Base-by-base conservation (phyloP, 148 eudicot genomes). In the Oxyria digyna region DNA sequence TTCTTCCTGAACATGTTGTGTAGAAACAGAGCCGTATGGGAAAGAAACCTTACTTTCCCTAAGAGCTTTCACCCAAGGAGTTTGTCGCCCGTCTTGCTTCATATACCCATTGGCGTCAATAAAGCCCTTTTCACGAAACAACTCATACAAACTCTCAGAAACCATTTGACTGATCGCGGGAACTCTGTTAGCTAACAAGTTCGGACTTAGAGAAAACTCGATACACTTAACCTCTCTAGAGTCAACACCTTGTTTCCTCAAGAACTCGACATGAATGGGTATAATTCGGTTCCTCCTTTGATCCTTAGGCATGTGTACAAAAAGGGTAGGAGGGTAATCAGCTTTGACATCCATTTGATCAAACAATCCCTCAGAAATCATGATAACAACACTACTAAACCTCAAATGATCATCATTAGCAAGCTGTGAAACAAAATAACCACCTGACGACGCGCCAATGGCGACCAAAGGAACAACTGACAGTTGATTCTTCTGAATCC, bases 221-320 rank as follows among this genome's bases (percentile, higher is more conserved):
- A 78, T 76, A 74, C 95, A 93, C 77, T 83, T 78, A 26, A 89
- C 62, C 74, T 89, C 98, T 55, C 71, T 77, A 69, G 76, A 78
- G 41, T 83, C 81, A 67, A 93, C 63, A 31, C 91, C 90, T 69
- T 78, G 78, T 65, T 78, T 74, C 71, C 62, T 87, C 70, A 93
- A 74, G 38, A 73, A 40, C 74, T 75, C 55, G 17, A 86, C n/a
- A 71, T 82, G 75, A 43, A 55, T 70, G 29, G 76, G 80, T 48
- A 89, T 81, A 62, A 57, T 81, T 67, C 14, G 63, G 42, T 67
- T 81, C 74, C 98, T 79, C 29, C 1, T 48, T 59, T 75, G 74
- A 79, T 93, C 98, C 84, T 89, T 93, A 3, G 96, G 96, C 98
- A 93, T 93, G 77, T 89, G 98, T 49, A 93, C 91, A 71, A 93